Conservation (phyloP, 495 filamentous ascomycete species). For the Penicillium crystallinum region DNA sequence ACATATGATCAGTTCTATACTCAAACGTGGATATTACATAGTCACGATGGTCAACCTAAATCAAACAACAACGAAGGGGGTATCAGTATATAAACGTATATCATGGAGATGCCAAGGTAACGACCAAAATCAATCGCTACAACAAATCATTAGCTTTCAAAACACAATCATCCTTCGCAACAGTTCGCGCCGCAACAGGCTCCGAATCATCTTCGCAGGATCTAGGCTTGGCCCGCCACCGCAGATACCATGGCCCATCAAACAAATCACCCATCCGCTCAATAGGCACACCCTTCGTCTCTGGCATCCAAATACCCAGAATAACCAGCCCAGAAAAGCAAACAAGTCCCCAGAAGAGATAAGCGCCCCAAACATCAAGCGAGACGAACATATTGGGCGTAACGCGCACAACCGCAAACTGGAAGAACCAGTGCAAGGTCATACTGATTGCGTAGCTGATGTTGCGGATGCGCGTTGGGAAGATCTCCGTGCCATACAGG, state of each 20-base stretch:
- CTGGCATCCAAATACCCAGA: slow-evolving; percentile 44
- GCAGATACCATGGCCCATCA: slow-evolving; percentile 38
- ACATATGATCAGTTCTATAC: no score
- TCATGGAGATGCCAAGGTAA: background rate
- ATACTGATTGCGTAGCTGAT: slow-evolving; percentile 41
- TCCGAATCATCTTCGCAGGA: slow-evolving; percentile 1
- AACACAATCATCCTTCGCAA: background rate
- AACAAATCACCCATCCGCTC: slow-evolving; percentile 45
- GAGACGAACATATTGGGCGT: slow-evolving; percentile 44
- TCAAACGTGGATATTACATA: no score
- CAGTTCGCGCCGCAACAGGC: slow-evolving; percentile 2
- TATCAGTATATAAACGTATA: background rate
- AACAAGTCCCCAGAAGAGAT: slow-evolving; percentile 42
- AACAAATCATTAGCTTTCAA: background rate
- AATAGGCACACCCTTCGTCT: slow-evolving; percentile 42
- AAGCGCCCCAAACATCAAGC: slow-evolving; percentile 42
- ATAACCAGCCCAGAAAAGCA: slow-evolving; percentile 37
- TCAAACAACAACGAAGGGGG: background rate
- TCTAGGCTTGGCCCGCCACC: slow-evolving; percentile 33
- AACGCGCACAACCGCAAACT: slow-evolving; percentile 46
- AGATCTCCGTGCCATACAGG: slow-evolving; percentile 45
- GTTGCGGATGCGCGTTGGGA: slow-evolving; percentile 43
- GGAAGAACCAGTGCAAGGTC: slow-evolving; percentile 45
- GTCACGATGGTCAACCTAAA: background rate
- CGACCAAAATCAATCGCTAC: background rate